Conservation (phyloP, 495 filamentous ascomycete genomes). For the Lepraria neglecta region DNA sequence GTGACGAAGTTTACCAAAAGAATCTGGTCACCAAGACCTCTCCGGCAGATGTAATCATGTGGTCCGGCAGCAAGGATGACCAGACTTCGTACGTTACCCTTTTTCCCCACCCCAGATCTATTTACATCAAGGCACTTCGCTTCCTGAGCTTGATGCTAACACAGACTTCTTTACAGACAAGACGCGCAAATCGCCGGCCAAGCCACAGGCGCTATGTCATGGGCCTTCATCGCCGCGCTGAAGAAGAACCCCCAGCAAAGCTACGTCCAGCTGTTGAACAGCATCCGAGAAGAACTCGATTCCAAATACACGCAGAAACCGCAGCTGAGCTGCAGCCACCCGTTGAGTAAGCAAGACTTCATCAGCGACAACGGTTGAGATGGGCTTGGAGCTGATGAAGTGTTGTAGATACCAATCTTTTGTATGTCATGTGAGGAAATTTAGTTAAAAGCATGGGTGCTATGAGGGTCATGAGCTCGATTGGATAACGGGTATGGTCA, state of each 20-base stretch:
- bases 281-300: slow-evolving; percentile 84
- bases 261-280: slow-evolving; percentile 92
- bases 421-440: slow-evolving; percentile 21
- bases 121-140: no score
- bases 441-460: neutral
- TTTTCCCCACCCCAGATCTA: neutral
- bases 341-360: slow-evolving; percentile 60
- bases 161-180: slow-evolving; percentile 36
- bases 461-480: neutral
- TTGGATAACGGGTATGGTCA: neutral
- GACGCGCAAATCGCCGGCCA: slow-evolving; percentile 65
- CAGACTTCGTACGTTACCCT: slow-evolving; percentile 69
- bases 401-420: slow-evolving; percentile 18
- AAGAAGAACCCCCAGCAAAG: slow-evolving; percentile 98
- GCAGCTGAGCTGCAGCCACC: slow-evolving; percentile 93
- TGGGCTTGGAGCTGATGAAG: neutral
- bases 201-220: slow-evolving; percentile 96
- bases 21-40: slow-evolving; percentile 86
- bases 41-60: slow-evolving; percentile 94
- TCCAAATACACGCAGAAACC: slow-evolving; percentile 92
- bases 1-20: slow-evolving; percentile 73
- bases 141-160: neutral
- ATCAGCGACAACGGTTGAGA: neutral
- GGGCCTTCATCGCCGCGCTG: slow-evolving; percentile 88
- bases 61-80: slow-evolving; percentile 91